Evolutionary conservation across 768 basidiomycete species (phyloP).

Genomic region (Phaeotremella skinneri): DNA sequence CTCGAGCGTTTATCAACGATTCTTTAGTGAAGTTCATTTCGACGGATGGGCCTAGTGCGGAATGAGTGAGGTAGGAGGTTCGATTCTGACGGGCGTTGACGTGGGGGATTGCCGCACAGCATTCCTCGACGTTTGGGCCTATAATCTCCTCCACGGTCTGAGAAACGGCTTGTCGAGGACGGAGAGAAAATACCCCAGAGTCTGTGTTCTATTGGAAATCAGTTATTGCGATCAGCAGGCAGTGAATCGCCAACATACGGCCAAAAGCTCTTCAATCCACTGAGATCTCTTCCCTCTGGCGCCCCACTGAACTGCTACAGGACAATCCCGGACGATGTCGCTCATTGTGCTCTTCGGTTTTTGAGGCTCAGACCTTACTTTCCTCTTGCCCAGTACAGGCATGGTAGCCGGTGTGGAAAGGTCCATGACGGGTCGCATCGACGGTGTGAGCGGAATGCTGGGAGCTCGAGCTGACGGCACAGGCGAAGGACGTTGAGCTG

Average conservation of each 20-base stretch:
- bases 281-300: constrained; percentile 8
- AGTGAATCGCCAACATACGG: constrained; percentile 2
- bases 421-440: not conserved
- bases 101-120: too few species aligned
- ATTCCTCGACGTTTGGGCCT: too few species aligned
- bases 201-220: not conserved
- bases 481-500: not conserved
- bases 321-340: not conserved
- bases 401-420: not conserved
- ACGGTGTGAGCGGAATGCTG: not conserved
- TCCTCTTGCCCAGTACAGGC: not conserved
- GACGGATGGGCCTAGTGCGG: not conserved
- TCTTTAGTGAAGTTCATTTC: constrained; percentile 55
- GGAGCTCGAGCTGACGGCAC: not conserved
- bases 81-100: too few species aligned
- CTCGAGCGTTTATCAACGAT: constrained; percentile 60
- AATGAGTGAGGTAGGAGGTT: not conserved
- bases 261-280: constrained; percentile 24
- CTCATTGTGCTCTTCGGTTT: not conserved
- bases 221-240: not conserved
- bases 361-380: not conserved
- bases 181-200: not conserved
- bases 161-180: too few species aligned
- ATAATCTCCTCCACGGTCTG: too few species aligned
- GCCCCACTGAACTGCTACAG: not conserved